Percentiles rank a stretch among this genome's conserved stretches.
Conservation (phyloP, 2,329 filamentous ascomycete genomes). For the Trichoderma polysporum region DNA sequence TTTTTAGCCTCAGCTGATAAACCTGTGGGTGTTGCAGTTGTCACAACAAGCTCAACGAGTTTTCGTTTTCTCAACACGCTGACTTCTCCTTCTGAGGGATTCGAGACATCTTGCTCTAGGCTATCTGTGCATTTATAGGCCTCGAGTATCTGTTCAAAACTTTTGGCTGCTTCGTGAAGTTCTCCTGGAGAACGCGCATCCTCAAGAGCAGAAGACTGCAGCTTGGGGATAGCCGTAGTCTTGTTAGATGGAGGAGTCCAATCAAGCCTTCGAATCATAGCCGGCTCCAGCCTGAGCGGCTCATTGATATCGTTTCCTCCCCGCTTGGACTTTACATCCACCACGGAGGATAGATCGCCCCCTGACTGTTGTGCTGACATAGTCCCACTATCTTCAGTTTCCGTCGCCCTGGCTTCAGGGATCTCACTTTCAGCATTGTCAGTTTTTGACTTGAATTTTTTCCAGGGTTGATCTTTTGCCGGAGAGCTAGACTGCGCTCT, state of each 20-base stretch:
- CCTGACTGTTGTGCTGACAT: not conserved
- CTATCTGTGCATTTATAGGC: conserved; percentile 41
- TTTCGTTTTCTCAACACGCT: conserved; percentile 55
- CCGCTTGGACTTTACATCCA: not conserved
- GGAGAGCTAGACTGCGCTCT: conserved; percentile 18
- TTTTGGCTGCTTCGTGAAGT: conserved; percentile 25
- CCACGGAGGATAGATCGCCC: too few relatives aligned
- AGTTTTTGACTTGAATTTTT: conserved; percentile 35
- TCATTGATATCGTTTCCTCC: conserved; percentile 31
- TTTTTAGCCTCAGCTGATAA: conserved; percentile 24
- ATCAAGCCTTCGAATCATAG: conserved; percentile 55
- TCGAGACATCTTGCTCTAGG: conserved; percentile 20
- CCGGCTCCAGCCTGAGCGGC: conserved; percentile 45
- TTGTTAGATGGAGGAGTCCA: conserved; percentile 66
- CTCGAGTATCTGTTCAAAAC: conserved; percentile 47
- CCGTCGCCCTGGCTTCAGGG: not conserved
- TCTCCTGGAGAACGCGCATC: conserved; percentile 18
- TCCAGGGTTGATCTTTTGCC: conserved; percentile 36
- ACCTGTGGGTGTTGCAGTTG: conserved; percentile 28
- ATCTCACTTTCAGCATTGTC: not conserved
- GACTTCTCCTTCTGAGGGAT: conserved; percentile 31
- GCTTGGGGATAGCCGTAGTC: conserved; percentile 30
- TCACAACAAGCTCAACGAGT: conserved; percentile 50
- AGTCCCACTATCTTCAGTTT: too few relatives aligned
- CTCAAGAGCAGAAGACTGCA: conserved; percentile 32